Conservation (phyloP, 106 monocot species). For the Platanthera zijinensis region DNA sequence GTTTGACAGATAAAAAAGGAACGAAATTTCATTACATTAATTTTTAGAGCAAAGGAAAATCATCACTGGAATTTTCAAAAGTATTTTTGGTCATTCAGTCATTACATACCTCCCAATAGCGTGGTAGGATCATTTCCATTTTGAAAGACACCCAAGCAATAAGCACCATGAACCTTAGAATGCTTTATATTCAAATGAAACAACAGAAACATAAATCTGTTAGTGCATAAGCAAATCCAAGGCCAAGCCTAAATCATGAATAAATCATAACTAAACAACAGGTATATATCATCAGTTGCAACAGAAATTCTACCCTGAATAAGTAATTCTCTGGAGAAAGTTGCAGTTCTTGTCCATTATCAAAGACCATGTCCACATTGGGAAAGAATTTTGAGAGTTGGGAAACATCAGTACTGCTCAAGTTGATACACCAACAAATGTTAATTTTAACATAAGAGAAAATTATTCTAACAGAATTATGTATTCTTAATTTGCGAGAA, state of each 20-base stretch:
- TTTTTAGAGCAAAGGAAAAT: neutral
- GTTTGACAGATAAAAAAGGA: neutral
- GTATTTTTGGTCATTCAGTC: neutral
- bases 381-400: conserved; percentile 68
- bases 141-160: conserved; percentile 91
- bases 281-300: neutral
- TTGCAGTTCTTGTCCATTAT: conserved; percentile 65
- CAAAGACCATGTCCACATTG: conserved; percentile 87
- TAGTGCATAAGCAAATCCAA: neutral
- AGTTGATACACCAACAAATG: neutral
- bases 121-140: conserved; percentile 89
- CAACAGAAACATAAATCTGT: conserved; percentile 5
- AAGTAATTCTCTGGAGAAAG: conserved; percentile 96
- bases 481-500: neutral
- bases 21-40: neutral
- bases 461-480: neutral
- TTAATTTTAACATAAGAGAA: neutral
- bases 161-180: conserved; percentile 83
- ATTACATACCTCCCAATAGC: conserved; percentile 70
- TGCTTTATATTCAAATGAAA: conserved; percentile 46
- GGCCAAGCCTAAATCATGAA: neutral
- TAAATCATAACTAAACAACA: conserved; percentile 2
- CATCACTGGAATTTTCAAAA: neutral
- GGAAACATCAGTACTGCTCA: conserved; percentile 44
- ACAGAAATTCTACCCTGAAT: conserved; percentile 57